Evolutionary conservation across 75 land plant species (phyloP).

Genomic region (Pinus taeda): DNA sequence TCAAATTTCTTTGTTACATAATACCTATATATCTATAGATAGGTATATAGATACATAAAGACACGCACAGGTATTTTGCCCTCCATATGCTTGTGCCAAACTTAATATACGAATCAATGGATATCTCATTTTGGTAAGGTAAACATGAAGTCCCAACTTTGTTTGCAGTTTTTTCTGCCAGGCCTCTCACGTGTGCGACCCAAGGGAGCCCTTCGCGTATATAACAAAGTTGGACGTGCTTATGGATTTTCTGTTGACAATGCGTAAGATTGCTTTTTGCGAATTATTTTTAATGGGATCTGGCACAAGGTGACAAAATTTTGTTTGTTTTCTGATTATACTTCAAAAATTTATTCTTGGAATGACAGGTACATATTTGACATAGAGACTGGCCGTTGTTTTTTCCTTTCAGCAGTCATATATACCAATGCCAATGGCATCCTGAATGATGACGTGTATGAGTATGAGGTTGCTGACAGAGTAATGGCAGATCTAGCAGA

Average conservation of each 20-base stretch:
- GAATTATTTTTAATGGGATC: neutral
- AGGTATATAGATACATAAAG: no score
- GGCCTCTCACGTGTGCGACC: conserved; percentile 33
- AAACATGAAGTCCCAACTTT: neutral
- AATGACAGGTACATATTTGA: conserved; percentile 39
- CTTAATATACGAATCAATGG: neutral
- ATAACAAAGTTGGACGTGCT: conserved; percentile 43
- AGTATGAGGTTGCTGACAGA: conserved; percentile 37
- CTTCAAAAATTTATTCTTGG: neutral
- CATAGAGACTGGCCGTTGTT: conserved; percentile 29
- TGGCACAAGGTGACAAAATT: no score
- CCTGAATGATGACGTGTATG: conserved; percentile 43
- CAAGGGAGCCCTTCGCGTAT: conserved; percentile 35
- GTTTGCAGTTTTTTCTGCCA: conserved; percentile 39
- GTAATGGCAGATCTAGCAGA: conserved; percentile 44
- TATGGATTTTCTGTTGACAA: conserved; percentile 45
- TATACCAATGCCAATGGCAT: conserved; percentile 38
- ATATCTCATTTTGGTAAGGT: neutral
- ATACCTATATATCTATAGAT: no score
- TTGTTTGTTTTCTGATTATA: neutral
- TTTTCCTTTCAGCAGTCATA: conserved; percentile 39
- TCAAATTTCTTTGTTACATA: no score
- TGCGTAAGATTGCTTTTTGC: conserved; percentile 18
- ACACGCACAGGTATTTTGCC: neutral
- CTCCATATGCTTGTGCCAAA: neutral